A percentile compares a stretch with the other conserved stretches of the same genome.
phyloP scores from a whole-genome alignment of 2,329 filamentous ascomycete species.

The Ceratocystis papillata region DNA sequence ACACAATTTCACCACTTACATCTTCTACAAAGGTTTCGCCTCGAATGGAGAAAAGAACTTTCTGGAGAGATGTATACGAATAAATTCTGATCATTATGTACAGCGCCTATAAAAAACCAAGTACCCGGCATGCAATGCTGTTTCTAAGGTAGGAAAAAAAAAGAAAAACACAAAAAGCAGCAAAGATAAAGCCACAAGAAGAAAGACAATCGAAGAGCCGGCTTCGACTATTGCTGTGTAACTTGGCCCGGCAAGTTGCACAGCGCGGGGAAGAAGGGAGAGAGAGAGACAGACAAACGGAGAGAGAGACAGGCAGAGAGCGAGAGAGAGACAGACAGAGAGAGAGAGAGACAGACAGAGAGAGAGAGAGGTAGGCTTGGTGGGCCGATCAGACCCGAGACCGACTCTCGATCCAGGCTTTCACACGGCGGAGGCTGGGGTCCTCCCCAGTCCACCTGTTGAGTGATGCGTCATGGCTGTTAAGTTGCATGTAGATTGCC shows the following conservation, averaged over 20 bases:
- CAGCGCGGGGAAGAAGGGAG: neutral
- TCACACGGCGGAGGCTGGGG: constrained; percentile 46
- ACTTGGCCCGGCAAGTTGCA: constrained; percentile 1
- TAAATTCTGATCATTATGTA: constrained; percentile 13
- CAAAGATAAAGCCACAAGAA: constrained; percentile 1
- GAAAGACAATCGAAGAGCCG: neutral
- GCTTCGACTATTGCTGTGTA: constrained; percentile 13
- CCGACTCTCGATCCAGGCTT: constrained; percentile 47
- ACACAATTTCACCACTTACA: too few relatives aligned
- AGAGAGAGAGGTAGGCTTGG: too few relatives aligned
- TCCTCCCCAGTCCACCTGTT: constrained; percentile 55
- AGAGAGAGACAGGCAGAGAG: neutral
- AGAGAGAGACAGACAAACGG: constrained; percentile 17
- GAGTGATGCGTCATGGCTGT: constrained; percentile 42
- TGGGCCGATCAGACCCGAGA: constrained; percentile 25
- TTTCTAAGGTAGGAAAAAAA: constrained; percentile 16
- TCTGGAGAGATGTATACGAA: neutral
- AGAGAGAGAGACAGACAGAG: too few relatives aligned
- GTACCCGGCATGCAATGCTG: constrained; percentile 12
- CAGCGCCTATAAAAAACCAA: neutral
- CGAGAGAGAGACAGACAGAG: neutral
- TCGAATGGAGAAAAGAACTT: too few relatives aligned
- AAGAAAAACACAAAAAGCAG: constrained; percentile 8
- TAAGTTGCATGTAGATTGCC: constrained; percentile 45
- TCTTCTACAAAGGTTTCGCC: too few relatives aligned